These are phyloP conservation scores for Kodamaea laetipori DNA, from an alignment of 805 yeast species.

Conservation along the genomic window DNA sequence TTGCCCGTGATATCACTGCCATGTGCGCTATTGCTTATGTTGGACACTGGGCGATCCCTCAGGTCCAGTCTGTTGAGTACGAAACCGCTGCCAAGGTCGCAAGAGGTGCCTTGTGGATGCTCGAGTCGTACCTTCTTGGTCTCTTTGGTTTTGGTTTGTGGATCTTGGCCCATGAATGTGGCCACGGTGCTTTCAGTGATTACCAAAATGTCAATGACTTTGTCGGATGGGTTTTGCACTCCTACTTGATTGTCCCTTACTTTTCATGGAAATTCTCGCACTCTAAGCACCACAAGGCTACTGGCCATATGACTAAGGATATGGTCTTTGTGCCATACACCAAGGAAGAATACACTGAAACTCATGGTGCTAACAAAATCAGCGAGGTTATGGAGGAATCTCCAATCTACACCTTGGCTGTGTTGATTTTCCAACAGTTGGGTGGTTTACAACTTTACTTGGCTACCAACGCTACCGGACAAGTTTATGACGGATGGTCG, in stretches of 20 bases:
- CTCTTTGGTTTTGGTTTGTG: conserved; percentile 68
- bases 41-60: conserved; percentile 57
- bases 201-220: conserved; percentile 71
- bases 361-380: conserved; percentile 40
- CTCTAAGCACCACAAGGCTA: conserved; percentile 87
- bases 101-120: conserved; percentile 61
- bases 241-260: conserved; percentile 78
- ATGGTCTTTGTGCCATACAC: conserved; percentile 83
- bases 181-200: conserved; percentile 83
- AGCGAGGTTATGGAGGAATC: conserved; percentile 71
- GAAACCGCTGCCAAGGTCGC: conserved; percentile 23
- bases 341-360: conserved; percentile 53
- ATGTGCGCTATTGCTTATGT: conserved; percentile 52
- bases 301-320: conserved; percentile 80
- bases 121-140: conserved; percentile 57
- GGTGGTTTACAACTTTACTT: conserved; percentile 78
- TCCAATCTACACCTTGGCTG: conserved; percentile 62
- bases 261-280: conserved; percentile 86
- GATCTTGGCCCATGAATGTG: conserved; percentile 91
- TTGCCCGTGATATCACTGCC: conserved; percentile 62
- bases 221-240: conserved; percentile 83
- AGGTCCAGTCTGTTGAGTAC: conserved; percentile 28
- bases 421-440: conserved; percentile 65
- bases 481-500: conserved; percentile 50
- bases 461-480: conserved; percentile 75